These are phyloP conservation scores for Tricholoma hemisulphureum DNA, from an alignment of 768 basidiomycete species.

Conservation along the genomic window DNA sequence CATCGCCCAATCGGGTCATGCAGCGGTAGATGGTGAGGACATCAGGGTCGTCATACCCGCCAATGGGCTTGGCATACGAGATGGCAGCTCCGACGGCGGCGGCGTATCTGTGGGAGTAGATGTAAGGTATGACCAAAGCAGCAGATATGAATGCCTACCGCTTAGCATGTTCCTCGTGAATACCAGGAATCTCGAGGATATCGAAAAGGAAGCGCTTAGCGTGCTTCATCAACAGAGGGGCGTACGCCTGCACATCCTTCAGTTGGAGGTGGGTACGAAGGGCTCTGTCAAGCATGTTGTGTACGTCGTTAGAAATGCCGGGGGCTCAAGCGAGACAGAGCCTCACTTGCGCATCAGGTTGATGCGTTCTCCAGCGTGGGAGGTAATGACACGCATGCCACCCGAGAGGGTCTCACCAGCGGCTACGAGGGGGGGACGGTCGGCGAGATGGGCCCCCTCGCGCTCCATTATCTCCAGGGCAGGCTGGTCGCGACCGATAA, in stretches of 20 bases:
- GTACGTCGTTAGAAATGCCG: not conserved
- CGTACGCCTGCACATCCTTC: too few relatives aligned
- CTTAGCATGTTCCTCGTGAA: too few relatives aligned
- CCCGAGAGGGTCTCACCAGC: conserved; percentile 60
- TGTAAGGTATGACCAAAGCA: too few relatives aligned
- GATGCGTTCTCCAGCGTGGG: conserved; percentile 56
- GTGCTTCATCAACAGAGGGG: too few relatives aligned
- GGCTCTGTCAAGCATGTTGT: too few relatives aligned
- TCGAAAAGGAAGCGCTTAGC: too few relatives aligned
- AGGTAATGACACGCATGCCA: conserved; percentile 56
- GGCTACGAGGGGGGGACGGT: conserved; percentile 53
- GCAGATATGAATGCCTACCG: too few relatives aligned
- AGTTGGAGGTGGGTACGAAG: too few relatives aligned
- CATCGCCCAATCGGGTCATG: conserved; percentile 44
- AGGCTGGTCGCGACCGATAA: conserved; percentile 52
- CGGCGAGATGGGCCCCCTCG: conserved; percentile 52
- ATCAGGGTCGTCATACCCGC: conserved; percentile 45
- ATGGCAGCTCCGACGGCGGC: conserved; percentile 50
- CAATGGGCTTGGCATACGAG: conserved; percentile 44
- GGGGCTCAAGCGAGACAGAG: not conserved
- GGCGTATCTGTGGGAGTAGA: conserved; percentile 38
- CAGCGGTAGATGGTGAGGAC: conserved; percentile 44
- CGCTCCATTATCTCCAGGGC: conserved; percentile 68
- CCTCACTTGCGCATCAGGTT: conserved; percentile 57
- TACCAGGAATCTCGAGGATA: too few relatives aligned